Conservation (phyloP, 2,329 filamentous ascomycete species). For the Phaeosphaeriaceae sp. region DNA sequence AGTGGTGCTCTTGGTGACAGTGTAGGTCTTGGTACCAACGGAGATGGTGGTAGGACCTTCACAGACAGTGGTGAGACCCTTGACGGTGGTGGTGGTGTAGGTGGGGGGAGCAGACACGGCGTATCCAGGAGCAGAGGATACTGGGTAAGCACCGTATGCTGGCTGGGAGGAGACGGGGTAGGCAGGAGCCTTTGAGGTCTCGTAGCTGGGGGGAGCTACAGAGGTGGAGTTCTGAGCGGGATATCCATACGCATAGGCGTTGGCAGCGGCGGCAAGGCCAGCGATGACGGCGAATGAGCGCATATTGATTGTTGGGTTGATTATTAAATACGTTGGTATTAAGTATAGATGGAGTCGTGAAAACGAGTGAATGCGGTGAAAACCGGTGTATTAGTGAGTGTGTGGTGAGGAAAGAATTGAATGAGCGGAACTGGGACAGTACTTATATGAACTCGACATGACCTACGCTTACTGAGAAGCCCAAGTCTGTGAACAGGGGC, state of each 20-base stretch:
- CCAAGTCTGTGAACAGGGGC: constrained; percentile 31
- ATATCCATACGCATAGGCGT: constrained; percentile 21
- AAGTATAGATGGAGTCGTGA: constrained; percentile 38
- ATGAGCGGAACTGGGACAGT: constrained; percentile 22
- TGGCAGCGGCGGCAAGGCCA: constrained; percentile 37
- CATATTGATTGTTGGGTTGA: constrained; percentile 47
- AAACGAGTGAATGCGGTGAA: constrained; percentile 52
- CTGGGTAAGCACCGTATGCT: constrained; percentile 2
- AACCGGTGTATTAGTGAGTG: constrained; percentile 49
- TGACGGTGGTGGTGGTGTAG: constrained; percentile 36
- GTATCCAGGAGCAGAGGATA: constrained; percentile 6
- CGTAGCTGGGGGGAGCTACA: constrained; percentile 13
- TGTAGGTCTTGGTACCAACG: constrained; percentile 41
- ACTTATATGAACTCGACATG: constrained; percentile 43
- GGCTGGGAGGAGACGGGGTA: constrained; percentile 11
- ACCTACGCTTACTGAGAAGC: constrained; percentile 31
- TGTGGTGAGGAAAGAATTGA: constrained; percentile 42
- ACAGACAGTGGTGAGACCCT: constrained; percentile 31
- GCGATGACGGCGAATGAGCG: constrained; percentile 44
- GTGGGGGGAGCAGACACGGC: constrained; percentile 21
- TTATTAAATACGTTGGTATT: constrained; percentile 46
- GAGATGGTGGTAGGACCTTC: constrained; percentile 33
- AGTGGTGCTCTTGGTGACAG: constrained; percentile 41
- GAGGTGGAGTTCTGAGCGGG: constrained; percentile 29
- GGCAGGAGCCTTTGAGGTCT: constrained; percentile 2